A percentile compares a stretch with the other conserved stretches of the same genome.
Conservation (phyloP, 202 grass and related monocot genomes). For the Schoenoplectus triqueter region DNA sequence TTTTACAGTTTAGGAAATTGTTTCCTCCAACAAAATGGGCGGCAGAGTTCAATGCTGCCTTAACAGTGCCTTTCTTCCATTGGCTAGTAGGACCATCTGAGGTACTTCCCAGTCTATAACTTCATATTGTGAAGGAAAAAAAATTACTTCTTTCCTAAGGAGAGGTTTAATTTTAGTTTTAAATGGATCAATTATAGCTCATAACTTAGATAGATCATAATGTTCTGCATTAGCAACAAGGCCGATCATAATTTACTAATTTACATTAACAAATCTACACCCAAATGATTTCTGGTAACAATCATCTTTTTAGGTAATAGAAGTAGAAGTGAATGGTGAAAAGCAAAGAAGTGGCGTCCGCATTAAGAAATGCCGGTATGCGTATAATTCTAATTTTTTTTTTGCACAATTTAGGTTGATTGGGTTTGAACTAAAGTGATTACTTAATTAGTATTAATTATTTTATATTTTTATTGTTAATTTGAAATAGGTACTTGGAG, state of each 20-base stretch:
- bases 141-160: not conserved
- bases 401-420: not conserved
- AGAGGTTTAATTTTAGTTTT: conserved; percentile 10
- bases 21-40: conserved; percentile 83
- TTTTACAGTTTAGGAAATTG: conserved; percentile 70
- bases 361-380: conserved; percentile 79
- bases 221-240: not conserved
- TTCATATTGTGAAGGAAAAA: not conserved
- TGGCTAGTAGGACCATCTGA: conserved; percentile 92
- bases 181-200: not conserved
- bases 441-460: not conserved
- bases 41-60: conserved; percentile 86
- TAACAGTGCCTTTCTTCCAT: conserved; percentile 87
- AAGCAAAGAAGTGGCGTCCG: conserved; percentile 75
- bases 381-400: not conserved
- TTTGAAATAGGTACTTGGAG: conserved; percentile 63
- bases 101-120: conserved; percentile 34
- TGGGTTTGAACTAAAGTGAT: not conserved
- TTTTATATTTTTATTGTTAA: not conserved
- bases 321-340: conserved; percentile 73
- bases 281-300: not conserved
- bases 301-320: conserved; percentile 43
- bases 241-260: not conserved
- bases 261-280: not conserved
- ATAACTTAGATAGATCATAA: not conserved